Evolutionary conservation across 176 grass and related monocot genomes (phyloP), one percentile per base, ranked within the genome.

Genomic region (Rhynchospora pubera): DNA sequence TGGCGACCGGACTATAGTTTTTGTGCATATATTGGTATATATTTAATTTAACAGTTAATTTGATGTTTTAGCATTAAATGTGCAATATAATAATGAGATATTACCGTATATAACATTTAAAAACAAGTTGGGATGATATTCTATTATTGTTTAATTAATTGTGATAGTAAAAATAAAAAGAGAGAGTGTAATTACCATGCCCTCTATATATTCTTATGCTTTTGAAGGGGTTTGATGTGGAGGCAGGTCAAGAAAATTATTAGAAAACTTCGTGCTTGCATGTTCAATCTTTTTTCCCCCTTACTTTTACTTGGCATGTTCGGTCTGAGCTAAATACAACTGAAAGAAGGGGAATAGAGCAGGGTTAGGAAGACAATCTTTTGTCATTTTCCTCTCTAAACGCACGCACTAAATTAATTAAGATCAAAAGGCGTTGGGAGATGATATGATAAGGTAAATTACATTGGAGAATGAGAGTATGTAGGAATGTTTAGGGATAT

Each of bases 401-500:
- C 24, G 23, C 43, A 48, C n/a, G 67, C 71, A 76, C 13, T 55
- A 26, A 26, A 76, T 55, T 53, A 76, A 39, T 39, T 39, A 39
- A 39, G 34, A 55, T 12, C 14, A 76, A 75, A 76, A 76, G 3
- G 71, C 52, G 47, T 53, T 30, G 21, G 24, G 22, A 9, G 9
- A 26, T 22, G 70, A 53, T 52, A 53, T 22, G 43, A 71, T 71
- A 71, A 71, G 7, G 28, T 76, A 53, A 30, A 5, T 28, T 76
- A 55, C 22, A 76, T 6, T 52, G 71, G 47, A 61, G 58, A 61
- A n/a, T 57, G 58, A 61, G 58, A 61, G 18, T 61, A 23, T n/a
- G 71, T 51, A 76, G 23, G 71, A 76, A 76, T 76, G 71, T 76
- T 76, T 76, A 76, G 71, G 47, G 48, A 76, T 76, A 76, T 26